A percentile compares a stretch with the other conserved stretches of the same genome.
Conservation (phyloP, 805 yeast genomes). For the Kuraishia molischiana region DNA sequence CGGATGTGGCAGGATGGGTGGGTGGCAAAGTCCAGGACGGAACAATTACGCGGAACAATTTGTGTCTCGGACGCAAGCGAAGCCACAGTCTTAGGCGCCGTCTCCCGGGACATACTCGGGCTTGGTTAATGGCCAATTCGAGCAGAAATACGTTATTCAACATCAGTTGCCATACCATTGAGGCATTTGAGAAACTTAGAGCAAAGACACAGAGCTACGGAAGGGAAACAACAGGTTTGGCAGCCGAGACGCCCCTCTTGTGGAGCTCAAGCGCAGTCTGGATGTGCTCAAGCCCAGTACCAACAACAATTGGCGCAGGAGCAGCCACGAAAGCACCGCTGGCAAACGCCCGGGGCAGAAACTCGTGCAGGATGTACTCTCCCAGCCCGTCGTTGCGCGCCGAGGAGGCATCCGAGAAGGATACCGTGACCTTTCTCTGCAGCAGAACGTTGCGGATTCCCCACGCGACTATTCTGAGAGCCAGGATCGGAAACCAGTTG, state of each 20-base stretch:
- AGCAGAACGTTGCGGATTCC: background rate
- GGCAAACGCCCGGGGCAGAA: background rate
- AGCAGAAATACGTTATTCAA: too few species aligned
- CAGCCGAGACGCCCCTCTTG: conserved; percentile 2
- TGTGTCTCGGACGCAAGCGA: too few species aligned
- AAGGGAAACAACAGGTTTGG: conserved; percentile 1
- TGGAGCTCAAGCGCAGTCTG: background rate
- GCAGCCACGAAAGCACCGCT: background rate
- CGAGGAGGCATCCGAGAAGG: background rate
- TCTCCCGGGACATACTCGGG: too few species aligned
- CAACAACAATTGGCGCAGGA: conserved; percentile 1
- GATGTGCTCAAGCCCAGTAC: conserved; percentile 1
- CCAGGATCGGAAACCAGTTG: background rate
- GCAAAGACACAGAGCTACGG: too few species aligned
- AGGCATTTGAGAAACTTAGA: too few species aligned
- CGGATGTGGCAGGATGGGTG: too few species aligned
- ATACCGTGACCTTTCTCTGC: background rate
- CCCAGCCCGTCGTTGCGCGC: background rate
- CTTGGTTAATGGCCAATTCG: too few species aligned
- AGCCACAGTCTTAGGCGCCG: too few species aligned
- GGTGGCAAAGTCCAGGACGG: too few species aligned
- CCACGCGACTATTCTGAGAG: background rate
- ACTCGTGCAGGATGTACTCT: background rate
- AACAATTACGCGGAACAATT: too few species aligned
- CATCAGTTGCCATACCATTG: too few species aligned